Conservation (phyloP, 345 rosid species). For the Acer negundo region DNA sequence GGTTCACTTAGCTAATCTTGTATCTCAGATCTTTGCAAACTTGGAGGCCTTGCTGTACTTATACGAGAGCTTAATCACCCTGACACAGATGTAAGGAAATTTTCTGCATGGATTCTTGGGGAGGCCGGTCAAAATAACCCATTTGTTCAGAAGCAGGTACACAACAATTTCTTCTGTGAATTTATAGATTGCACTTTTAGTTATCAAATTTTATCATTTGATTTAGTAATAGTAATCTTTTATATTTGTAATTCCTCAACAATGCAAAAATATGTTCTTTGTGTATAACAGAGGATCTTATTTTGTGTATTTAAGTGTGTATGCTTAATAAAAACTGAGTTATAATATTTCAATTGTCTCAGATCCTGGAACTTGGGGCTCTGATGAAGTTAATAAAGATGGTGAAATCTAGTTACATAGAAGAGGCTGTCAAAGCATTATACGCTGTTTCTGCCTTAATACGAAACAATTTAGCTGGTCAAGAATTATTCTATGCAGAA, state of each 20-base stretch:
- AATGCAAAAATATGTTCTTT: background rate
- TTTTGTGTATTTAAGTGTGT: conserved; percentile 8
- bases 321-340: conserved; percentile 11
- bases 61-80: conserved; percentile 63
- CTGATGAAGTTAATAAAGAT: conserved; percentile 61
- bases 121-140: conserved; percentile 92
- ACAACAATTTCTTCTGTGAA: background rate
- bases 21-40: conserved; percentile 71
- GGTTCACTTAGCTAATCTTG: conserved; percentile 8
- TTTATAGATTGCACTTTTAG: background rate
- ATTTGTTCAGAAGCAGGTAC: conserved; percentile 76
- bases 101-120: conserved; percentile 96
- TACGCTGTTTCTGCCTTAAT: conserved; percentile 88
- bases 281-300: background rate
- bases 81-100: conserved; percentile 64
- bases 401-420: conserved; percentile 62
- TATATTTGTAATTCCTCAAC: background rate
- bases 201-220: background rate
- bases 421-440: conserved; percentile 89
- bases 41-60: conserved; percentile 69
- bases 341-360: conserved; percentile 14
- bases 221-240: background rate
- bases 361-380: conserved; percentile 83
- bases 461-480: conserved; percentile 69
- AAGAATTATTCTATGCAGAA: conserved; percentile 71